Percentiles rank a stretch among this genome's conserved stretches.
Conservation (phyloP, 495 filamentous ascomycete species). For the Hypomontagnella submonticulosa region DNA sequence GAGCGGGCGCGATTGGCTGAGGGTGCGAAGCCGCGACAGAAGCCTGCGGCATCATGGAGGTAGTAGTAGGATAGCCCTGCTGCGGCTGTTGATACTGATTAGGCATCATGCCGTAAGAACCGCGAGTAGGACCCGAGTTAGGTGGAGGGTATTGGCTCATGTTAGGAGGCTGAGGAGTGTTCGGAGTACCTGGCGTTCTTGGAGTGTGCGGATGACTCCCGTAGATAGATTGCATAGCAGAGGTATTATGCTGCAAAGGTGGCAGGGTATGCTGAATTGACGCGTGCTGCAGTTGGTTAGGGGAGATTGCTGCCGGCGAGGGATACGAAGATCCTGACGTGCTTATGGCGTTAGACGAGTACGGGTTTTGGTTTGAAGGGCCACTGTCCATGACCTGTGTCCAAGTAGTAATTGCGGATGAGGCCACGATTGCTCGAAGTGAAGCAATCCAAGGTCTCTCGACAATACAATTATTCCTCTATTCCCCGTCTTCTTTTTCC, state of each 20-base stretch:
- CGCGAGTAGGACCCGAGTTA: constrained; percentile 64
- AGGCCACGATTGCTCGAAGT: constrained; percentile 43
- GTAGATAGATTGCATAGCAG: constrained; percentile 68
- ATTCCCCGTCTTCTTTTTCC: constrained; percentile 20
- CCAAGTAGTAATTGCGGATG: constrained; percentile 35
- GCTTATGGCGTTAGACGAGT: constrained; percentile 50
- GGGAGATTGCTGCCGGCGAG: constrained; percentile 65
- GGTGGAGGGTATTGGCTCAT: constrained; percentile 71
- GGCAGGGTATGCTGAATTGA: constrained; percentile 75
- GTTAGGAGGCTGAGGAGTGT: constrained; percentile 69
- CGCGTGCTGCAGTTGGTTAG: constrained; percentile 69
- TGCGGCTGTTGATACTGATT: constrained; percentile 64
- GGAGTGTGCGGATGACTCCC: constrained; percentile 72
- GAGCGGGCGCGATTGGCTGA: constrained; percentile 77
- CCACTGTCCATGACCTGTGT: constrained; percentile 49
- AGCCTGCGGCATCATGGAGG: constrained; percentile 72
- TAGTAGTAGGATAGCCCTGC: constrained; percentile 70
- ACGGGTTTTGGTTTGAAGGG: constrained; percentile 46
- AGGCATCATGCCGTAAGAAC: constrained; percentile 59
- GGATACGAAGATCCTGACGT: constrained; percentile 50
- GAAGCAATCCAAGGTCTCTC: constrained; percentile 43
- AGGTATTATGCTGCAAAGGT: constrained; percentile 72
- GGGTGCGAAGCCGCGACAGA: constrained; percentile 73
- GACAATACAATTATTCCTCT: constrained; percentile 25
- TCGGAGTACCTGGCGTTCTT: constrained; percentile 69